Conservation (phyloP, 306 rosid species). For the Rosa lucieae region DNA sequence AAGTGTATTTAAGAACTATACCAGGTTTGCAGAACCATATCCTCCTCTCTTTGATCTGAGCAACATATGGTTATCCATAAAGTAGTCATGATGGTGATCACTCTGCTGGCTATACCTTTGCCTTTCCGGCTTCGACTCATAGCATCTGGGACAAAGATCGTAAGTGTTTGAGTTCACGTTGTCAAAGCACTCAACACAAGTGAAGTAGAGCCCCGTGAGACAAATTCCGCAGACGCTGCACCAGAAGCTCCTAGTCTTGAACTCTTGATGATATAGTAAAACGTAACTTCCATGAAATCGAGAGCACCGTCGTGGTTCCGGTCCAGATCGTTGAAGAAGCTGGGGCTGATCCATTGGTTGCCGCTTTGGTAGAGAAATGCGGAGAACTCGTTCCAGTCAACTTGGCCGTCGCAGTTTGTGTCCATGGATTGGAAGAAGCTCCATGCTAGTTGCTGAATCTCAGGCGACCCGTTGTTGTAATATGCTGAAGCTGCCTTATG, state of each 20-base stretch:
- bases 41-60: conserved; percentile 15
- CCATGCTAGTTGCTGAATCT: conserved; percentile 21
- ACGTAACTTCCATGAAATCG: conserved; percentile 30
- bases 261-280: conserved; percentile 29
- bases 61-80: conserved; percentile 29
- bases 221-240: conserved; percentile 14
- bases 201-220: conserved; percentile 27
- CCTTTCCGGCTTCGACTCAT: neutral
- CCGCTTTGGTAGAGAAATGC: conserved; percentile 22
- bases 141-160: conserved; percentile 24
- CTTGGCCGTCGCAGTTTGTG: conserved; percentile 25
- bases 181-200: conserved; percentile 32
- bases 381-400: conserved; percentile 19
- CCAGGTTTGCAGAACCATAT: neutral
- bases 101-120: conserved; percentile 1
- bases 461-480: conserved; percentile 22
- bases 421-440: conserved; percentile 33
- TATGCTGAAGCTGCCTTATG: conserved; percentile 26
- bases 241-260: conserved; percentile 30
- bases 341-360: conserved; percentile 24
- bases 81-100: conserved; percentile 18
- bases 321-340: conserved; percentile 27
- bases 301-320: conserved; percentile 21
- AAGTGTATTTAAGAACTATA: neutral
- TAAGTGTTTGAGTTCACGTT: neutral